Conservation (phyloP, 768 basidiomycete species). For the Mrakia blollopis region DNA sequence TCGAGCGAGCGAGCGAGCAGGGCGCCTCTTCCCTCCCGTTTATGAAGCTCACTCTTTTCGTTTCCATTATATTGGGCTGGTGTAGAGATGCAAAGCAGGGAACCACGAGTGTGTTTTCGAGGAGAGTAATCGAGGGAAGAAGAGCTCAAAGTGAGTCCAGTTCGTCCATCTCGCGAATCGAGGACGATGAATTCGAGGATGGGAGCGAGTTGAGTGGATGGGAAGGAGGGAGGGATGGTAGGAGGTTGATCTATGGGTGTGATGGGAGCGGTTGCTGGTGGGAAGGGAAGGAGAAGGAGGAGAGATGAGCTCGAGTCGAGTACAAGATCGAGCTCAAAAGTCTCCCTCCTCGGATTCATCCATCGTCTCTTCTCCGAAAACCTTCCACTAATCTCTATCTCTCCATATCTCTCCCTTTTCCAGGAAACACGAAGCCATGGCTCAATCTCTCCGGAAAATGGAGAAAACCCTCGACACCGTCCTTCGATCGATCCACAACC, state of each 20-base stretch:
- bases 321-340: too few relatives aligned
- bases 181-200: too few relatives aligned
- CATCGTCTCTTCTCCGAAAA: constrained; percentile 9
- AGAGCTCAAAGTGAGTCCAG: constrained; percentile 50
- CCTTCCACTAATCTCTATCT: not conserved
- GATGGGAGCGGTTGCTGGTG: too few relatives aligned
- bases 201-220: too few relatives aligned
- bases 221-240: too few relatives aligned
- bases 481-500: constrained; percentile 79
- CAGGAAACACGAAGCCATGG: constrained; percentile 38
- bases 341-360: constrained; percentile 56
- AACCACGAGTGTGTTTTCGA: constrained; percentile 86
- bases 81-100: constrained; percentile 53
- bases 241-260: too few relatives aligned
- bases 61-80: not conserved
- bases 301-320: too few relatives aligned
- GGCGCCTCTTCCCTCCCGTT: not conserved
- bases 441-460: constrained; percentile 73
- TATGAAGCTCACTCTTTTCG: not conserved
- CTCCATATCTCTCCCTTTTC: not conserved
- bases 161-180: too few relatives aligned
- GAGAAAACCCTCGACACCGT: constrained; percentile 66
- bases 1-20: not conserved
- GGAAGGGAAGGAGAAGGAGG: too few relatives aligned
- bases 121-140: constrained; percentile 91